A percentile compares a stretch with the other conserved stretches of the same genome.
phyloP scores from a whole-genome alignment of 257 asterid genomes.

The Mitragyna speciosa region DNA sequence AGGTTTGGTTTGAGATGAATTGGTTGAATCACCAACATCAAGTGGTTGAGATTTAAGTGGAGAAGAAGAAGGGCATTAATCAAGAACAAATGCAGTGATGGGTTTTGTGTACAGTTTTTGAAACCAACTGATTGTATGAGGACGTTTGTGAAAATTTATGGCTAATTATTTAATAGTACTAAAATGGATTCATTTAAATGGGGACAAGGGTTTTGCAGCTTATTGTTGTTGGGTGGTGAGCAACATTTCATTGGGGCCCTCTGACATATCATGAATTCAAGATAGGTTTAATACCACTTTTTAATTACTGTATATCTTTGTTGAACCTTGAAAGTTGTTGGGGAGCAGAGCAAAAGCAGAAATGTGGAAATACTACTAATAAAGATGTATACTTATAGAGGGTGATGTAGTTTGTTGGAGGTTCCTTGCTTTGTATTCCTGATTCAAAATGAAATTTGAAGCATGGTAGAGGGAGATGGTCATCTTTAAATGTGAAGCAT shows the following conservation, averaged over 20 bases:
- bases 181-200: not conserved
- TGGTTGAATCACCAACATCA: conserved; percentile 3
- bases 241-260: conserved; percentile 2
- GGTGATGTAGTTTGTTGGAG: conserved; percentile 10
- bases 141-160: not conserved
- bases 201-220: not conserved
- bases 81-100: not conserved
- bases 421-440: not conserved
- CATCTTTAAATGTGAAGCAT: not conserved
- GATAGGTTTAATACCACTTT: not conserved
- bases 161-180: not conserved
- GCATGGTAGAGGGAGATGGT: not conserved
- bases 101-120: not conserved
- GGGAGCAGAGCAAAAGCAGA: conserved; percentile 3
- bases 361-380: not conserved
- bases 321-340: conserved; percentile 1
- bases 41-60: conserved; percentile 12
- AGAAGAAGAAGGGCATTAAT: not conserved
- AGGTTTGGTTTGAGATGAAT: conserved; percentile 2
- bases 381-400: not conserved
- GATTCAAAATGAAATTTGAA: conserved; percentile 7
- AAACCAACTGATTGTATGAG: not conserved
- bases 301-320: conserved; percentile 1
- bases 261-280: not conserved
- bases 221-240: not conserved